These are phyloP conservation scores for Beauveria rudraprayagi DNA, from an alignment of 2,329 filamentous ascomycete species.

Conservation along the genomic window DNA sequence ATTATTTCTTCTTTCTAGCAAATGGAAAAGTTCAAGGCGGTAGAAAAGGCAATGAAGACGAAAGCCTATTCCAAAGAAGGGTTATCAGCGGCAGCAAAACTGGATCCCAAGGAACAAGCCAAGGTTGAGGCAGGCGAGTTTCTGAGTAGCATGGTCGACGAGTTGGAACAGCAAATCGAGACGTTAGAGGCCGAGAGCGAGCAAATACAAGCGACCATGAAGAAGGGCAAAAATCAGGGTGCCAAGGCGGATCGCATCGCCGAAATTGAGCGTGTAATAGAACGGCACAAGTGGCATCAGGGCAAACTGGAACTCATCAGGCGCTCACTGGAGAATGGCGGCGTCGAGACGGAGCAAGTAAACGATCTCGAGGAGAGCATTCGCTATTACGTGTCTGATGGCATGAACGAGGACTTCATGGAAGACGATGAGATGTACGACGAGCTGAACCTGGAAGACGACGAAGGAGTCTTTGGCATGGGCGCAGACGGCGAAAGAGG, in stretches of 20 bases:
- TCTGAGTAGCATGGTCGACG: constrained; percentile 77
- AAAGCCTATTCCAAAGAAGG: constrained; percentile 99
- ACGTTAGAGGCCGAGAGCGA: constrained; percentile 85
- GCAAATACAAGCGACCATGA: constrained; percentile 76
- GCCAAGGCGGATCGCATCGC: constrained; percentile 81
- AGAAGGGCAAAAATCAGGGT: constrained; percentile 86
- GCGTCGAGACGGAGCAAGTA: constrained; percentile 79
- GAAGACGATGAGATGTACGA: constrained; percentile 96
- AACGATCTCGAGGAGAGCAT: constrained; percentile 86
- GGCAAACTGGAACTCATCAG: constrained; percentile 85
- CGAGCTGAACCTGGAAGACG: constrained; percentile 83
- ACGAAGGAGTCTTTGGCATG: constrained; percentile 83
- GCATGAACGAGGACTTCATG: constrained; percentile 79
- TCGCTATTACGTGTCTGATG: constrained; percentile 88
- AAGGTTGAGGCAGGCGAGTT: constrained; percentile 86
- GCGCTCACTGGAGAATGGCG: constrained; percentile 85
- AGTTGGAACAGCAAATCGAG: constrained; percentile 91
- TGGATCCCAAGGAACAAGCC: constrained; percentile 96
- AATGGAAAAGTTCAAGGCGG: constrained; percentile 99
- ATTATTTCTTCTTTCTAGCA: constrained; percentile 46
- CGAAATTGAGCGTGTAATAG: constrained; percentile 74
- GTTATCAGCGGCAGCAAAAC: constrained; percentile 78
- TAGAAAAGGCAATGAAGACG: constrained; percentile 99
- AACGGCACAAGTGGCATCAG: constrained; percentile 95
- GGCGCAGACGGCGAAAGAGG: constrained; percentile 71